Conservation (phyloP, 179 eudicot species). For the Corrigiola litoralis region DNA sequence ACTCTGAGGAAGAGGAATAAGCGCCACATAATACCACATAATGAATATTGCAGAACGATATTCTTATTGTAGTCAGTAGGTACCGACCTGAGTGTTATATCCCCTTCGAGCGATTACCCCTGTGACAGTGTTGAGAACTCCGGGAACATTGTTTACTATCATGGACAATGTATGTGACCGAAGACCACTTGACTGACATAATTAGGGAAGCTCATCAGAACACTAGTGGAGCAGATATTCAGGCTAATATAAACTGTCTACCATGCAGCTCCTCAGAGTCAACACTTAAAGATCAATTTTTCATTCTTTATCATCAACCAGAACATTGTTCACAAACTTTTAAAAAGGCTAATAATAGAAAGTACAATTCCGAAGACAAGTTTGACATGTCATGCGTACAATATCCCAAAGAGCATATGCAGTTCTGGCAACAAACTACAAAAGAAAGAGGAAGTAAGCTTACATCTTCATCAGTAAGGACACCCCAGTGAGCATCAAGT, state of each 20-base stretch:
- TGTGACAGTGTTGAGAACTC: constrained; percentile 73
- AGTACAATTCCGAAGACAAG: not conserved
- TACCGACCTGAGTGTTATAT: constrained; percentile 68
- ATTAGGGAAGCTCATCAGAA: constrained; percentile 13
- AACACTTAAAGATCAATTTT: not conserved
- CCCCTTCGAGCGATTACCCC: constrained; percentile 83
- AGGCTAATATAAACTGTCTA: not conserved
- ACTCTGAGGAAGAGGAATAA: constrained; percentile 25
- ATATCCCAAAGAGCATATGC: no score
- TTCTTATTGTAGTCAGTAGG: not conserved
- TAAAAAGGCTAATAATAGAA: not conserved
- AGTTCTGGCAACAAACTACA: not conserved
- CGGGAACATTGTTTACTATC: constrained; percentile 71
- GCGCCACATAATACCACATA: not conserved
- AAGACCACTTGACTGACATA: constrained; percentile 64
- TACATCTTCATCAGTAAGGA: constrained; percentile 75
- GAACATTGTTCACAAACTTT: not conserved
- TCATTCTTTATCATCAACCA: not conserved
- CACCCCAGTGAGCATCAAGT: constrained; percentile 96
- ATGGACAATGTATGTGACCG: constrained; percentile 78
- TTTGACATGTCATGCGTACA: not conserved
- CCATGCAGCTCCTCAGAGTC: not conserved
- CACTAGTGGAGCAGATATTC: not conserved
- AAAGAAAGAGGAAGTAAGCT: constrained; percentile 22
- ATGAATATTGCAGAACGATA: not conserved